Evolutionary conservation across 2,329 filamentous ascomycete species (phyloP), one percentile per base, ranked within the genome.

Genomic region (Aspergillus puulaauensis): DNA sequence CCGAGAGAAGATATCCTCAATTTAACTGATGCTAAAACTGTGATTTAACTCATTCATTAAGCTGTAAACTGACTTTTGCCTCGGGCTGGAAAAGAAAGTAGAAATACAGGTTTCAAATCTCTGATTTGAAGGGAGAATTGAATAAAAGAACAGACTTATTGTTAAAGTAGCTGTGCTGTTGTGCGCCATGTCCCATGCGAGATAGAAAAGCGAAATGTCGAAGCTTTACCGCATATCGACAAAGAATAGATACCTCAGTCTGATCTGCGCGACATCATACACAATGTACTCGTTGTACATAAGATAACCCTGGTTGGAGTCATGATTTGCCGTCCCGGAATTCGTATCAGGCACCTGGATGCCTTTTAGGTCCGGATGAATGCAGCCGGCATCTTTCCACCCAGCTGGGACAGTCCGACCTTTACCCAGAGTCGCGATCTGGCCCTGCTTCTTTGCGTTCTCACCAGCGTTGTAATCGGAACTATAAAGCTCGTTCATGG

Each of bases 371-470:
- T 82, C 80, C 2, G 82, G 77, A 64, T 91, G 83, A 7, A 93
- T 82, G 52, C 80, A 83, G 2, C 76, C 77, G 0, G 90, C 91
- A 71, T 96, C 90, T 71, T 90, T 90, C 91, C 91, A 96, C 44
- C 78, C 78, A 17, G 72, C 77, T 1, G 91, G 91, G 0, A 85
- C 86, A 0, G 78, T 86, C 5, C 51, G 63, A 2, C 91, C 91
- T 69, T 85, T 80, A 8, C 91, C 91, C 75, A 85, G 87, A 0
- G 91, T 96, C 2, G 88, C 86, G 41, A 85, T 75, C 68, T 84
- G 82, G 15, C 86, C 86, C 1, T 82, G 75, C 2, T 77, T 71
- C 61, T 84, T 85, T 0, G 89, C 89, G 40, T 82, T 79, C 5
- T 86, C 80, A 0, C 82, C 88, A 0, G 91, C 91, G 7, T 78